Evolutionary conservation across 2,329 filamentous ascomycete genomes (phyloP), one percentile per base, ranked within the genome.

Genomic region (Ilyonectria robusta): DNA sequence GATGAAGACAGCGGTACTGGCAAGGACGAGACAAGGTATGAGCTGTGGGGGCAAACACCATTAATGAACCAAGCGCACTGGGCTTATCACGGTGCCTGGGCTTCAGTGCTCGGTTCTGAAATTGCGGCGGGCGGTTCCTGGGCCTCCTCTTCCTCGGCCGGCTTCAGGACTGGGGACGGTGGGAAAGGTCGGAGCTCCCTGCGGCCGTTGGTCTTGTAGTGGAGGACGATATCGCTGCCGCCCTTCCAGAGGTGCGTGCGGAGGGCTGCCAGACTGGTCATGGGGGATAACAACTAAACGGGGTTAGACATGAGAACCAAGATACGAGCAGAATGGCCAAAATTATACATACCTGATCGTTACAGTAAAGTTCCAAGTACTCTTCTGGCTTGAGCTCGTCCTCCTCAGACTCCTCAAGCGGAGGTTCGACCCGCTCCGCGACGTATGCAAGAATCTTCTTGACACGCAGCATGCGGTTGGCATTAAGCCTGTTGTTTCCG

Each of bases 371-470:
- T 79, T 99, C 96, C 35, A 99, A 84, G 81, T 98, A 98, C 77
- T 98, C 94, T 78, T 98, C 95, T 1, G 95, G 93, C 75, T 88
- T 91, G 77, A 97, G 82, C 17, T 84, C 85, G 59, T 89, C 84
- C 10, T 87, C 83, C 56, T 91, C 88, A 4, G 86, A 83, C 59
- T 90, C 86, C 56, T 90, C 86, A 0, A 87, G 83, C n/a, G 86
- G 86, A 8, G 89, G 86, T 74, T 98, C 95, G 65, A 99, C 95
- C 61, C 95, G 89, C 81, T 99, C 96, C 1, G 94, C 94, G 19
- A 99, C 90, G 76, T 99, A 99, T 0, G 91, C 90, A 65, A 98
- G 83, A 23, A 99, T 96, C 85, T 99, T 99, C 83, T 94, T 95
- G 4, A 97, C 94, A 53, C 96, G 89, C 57, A 99, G 86, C 96